Percentiles rank a stretch among this genome's conserved stretches.
These are phyloP conservation scores for Tulasnella sp. DNA, from an alignment of 768 basidiomycete genomes.

Conservation along the genomic window DNA sequence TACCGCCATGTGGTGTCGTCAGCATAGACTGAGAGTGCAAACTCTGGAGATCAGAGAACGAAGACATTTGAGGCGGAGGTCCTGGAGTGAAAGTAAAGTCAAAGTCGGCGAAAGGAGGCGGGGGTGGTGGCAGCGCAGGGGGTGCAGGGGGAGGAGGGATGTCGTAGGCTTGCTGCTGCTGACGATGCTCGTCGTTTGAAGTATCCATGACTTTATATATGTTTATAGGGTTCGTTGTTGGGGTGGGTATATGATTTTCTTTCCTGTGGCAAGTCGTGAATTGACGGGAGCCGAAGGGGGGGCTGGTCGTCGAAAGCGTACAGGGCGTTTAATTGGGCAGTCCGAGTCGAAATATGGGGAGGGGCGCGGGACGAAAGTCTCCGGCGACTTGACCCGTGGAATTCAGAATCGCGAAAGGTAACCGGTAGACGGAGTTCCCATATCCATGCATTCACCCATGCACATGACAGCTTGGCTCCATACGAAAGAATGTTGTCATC, in stretches of 20 bases:
- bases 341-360: background rate
- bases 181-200: background rate
- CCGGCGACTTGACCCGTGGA: background rate
- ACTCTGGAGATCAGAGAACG: background rate
- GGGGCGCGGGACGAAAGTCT: background rate
- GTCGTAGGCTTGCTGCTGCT: background rate
- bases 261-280: background rate
- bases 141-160: background rate
- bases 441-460: background rate
- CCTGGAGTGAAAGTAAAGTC: constrained; percentile 4
- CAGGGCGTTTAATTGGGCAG: too few relatives aligned
- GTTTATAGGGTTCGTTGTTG: background rate
- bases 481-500: background rate
- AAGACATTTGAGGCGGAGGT: background rate
- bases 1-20: background rate
- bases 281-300: background rate
- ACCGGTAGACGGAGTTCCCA: background rate
- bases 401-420: background rate
- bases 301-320: background rate
- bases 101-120: constrained; percentile 10
- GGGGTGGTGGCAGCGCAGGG: background rate
- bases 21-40: background rate
- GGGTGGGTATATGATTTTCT: background rate
- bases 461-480: too few relatives aligned
- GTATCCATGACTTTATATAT: background rate